phyloP scores from a whole-genome alignment of 73 alveolate genomes.

The Diophrys sp. region DNA sequence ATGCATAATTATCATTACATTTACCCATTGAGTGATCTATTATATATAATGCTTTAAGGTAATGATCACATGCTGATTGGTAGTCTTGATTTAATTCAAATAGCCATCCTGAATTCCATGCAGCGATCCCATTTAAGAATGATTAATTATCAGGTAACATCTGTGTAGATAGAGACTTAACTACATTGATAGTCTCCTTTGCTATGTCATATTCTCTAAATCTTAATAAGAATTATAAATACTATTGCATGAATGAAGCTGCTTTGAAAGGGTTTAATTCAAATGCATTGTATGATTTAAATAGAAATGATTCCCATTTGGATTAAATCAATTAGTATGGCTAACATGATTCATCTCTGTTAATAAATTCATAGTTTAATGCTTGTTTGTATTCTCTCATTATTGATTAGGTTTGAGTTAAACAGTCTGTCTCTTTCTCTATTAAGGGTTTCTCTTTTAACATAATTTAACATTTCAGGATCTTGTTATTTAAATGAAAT shows the following conservation, averaged over 20 bases:
- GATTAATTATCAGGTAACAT: too few species aligned
- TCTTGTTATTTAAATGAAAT: not conserved
- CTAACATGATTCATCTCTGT: not conserved
- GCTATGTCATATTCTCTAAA: not conserved
- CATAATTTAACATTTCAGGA: not conserved
- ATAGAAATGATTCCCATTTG: not conserved
- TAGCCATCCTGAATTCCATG: too few species aligned
- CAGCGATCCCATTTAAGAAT: too few species aligned
- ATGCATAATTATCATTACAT: too few species aligned
- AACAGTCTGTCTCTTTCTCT: not conserved
- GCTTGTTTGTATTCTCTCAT: not conserved
- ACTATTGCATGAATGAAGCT: not conserved
- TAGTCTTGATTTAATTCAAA: too few species aligned
- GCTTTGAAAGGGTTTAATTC: not conserved
- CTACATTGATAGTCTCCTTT: not conserved
- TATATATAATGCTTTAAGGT: too few species aligned
- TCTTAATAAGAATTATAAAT: not conserved
- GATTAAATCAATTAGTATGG: not conserved
- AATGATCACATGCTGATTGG: too few species aligned
- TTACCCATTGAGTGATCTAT: too few species aligned
- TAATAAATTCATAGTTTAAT: not conserved
- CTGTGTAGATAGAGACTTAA: too few species aligned
- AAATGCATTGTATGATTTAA: not conserved
- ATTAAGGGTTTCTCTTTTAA: not conserved
- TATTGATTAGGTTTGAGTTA: not conserved